Conservation (phyloP, 2,329 filamentous ascomycete species). For the Mycosphaerella arachidis region DNA sequence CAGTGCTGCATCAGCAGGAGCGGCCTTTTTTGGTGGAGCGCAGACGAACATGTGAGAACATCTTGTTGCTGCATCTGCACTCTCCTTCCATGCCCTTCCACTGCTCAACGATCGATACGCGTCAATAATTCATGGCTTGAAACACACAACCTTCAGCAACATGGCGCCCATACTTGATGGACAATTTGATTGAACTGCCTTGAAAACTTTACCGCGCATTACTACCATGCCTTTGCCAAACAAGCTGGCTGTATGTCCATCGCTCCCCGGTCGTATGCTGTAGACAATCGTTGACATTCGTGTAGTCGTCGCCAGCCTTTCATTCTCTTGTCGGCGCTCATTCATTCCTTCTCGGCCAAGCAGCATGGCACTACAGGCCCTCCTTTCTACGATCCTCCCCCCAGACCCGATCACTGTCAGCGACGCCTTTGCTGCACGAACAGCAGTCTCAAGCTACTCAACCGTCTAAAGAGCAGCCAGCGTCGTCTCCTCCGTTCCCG, state of each 20-base stretch:
- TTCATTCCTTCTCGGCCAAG: conserved; percentile 31
- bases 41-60: not conserved
- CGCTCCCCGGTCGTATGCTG: not conserved
- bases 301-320: conserved; percentile 26
- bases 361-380: conserved; percentile 32
- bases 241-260: conserved; percentile 27
- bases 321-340: conserved; percentile 33
- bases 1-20: not conserved
- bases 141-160: not conserved
- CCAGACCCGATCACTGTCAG: conserved; percentile 20
- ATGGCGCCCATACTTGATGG: conserved; percentile 7
- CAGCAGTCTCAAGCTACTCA: conserved; percentile 6
- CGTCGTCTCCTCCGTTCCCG: not conserved
- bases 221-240: conserved; percentile 22
- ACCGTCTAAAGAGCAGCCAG: not conserved
- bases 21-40: not conserved
- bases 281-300: conserved; percentile 10
- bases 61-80: not conserved
- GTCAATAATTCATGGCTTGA: not conserved
- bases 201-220: conserved; percentile 1
- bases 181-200: conserved; percentile 8
- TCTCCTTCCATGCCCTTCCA: not conserved
- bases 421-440: conserved; percentile 17
- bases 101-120: not conserved
- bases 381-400: conserved; percentile 20